Conservation (phyloP, 129 eudicot genomes). For the Pulicaria dysenterica region DNA sequence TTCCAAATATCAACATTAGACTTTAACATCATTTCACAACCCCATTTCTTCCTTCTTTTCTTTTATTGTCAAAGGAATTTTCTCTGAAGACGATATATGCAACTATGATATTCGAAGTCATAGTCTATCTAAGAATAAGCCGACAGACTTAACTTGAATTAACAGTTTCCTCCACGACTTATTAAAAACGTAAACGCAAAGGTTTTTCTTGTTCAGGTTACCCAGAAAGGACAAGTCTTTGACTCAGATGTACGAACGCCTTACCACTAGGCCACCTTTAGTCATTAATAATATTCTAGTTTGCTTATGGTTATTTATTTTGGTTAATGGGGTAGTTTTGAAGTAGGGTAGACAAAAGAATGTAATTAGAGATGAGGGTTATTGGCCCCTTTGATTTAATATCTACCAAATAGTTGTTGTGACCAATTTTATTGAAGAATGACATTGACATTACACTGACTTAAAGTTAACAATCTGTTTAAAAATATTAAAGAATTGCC, state of each 20-base stretch:
- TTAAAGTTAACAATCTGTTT: constrained; percentile 26
- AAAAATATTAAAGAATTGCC: constrained; percentile 20
- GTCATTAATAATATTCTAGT: not conserved
- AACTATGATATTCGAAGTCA: not conserved
- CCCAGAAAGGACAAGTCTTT: too few species aligned
- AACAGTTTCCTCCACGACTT: not conserved
- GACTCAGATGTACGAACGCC: too few species aligned
- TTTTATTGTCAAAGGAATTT: constrained; percentile 1
- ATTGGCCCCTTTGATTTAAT: constrained; percentile 24
- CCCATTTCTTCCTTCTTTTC: not conserved
- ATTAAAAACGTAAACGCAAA: too few species aligned
- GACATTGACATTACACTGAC: constrained; percentile 31
- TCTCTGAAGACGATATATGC: not conserved
- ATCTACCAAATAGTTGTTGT: constrained; percentile 34
- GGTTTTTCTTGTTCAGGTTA: too few species aligned
- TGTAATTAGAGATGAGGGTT: constrained; percentile 22
- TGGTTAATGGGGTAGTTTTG: constrained; percentile 31
- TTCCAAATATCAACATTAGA: constrained; percentile 31
- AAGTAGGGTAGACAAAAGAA: constrained; percentile 27
- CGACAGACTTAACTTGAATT: not conserved
- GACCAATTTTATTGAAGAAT: constrained; percentile 31
- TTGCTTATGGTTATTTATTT: constrained; percentile 18
- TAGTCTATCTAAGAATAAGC: not conserved
- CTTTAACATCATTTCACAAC: constrained; percentile 20
- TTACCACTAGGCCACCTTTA: too few species aligned